Evolutionary conservation across 2,329 filamentous ascomycete genomes (phyloP), one percentile per base, ranked within the genome.

Genomic region (Aspergillus amoenus): DNA sequence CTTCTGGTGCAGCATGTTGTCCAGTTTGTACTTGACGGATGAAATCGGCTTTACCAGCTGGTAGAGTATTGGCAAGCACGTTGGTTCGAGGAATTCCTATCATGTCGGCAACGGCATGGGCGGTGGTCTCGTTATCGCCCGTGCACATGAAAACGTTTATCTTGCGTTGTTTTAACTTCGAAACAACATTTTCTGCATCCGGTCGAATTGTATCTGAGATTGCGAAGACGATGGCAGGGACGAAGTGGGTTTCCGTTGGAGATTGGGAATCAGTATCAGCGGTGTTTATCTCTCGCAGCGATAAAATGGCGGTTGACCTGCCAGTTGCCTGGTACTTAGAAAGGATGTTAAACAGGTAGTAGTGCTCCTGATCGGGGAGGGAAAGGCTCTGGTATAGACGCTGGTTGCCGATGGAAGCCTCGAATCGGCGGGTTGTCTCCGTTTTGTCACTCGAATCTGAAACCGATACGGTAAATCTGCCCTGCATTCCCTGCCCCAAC

Each of bases 141-240:
- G 91, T 95, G 39, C 96, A 86, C 91, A 97, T 95, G 86, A 88
- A 96, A 4, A 96, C 89, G 32, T 87, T 84, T 46, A 89, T 87
- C 18, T 88, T 86, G 15, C 83, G 83, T 4, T 81, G 73, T 43
- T 84, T 82, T 0, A 96, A 83, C 1, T 86, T 80, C 6, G 76
- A 73, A 57, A 96, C 82, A 17, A 93, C 85, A 7, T 77, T 68
- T 1, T 77, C 73, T 0, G 91, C 87, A 73, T 95, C 90, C 0
- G 85, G 82, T 2, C 93, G 88, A 61, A 96, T 84, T 1, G 90
- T 86, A 64, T 97, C 93, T 0, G 92, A 87, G 48, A 93, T 88
- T 46, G 91, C 86, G 62, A 96, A 86, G 11, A 87, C 81, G 1
- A 87, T 85, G 0, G 81, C 78, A 5, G 94, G 79, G 3, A 70